Base-by-base conservation (phyloP, 805 yeast genomes). In the Starmerella kuoi region DNA sequence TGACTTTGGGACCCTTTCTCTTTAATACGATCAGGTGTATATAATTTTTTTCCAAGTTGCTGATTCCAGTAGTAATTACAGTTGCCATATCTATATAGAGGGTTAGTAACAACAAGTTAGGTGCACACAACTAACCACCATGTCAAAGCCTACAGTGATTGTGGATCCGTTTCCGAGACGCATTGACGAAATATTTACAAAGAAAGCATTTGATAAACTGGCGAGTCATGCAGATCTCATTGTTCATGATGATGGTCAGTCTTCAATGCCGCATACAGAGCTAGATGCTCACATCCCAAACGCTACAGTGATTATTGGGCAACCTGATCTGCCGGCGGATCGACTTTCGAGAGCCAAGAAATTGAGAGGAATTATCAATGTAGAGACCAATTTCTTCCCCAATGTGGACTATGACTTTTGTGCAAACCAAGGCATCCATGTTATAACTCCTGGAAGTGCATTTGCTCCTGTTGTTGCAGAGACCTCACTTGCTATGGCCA, bases 401-500 rank as follows among this genome's bases (percentile, higher is more conserved):
- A 39, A 39, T 17, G 38, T 39, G 5, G 42, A 39, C 27, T 39
- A 39, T 22, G 34, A 19, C 3, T 32, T 17, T 25, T 39, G 42
- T 20, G 21, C 35, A 8, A 15, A 15, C 9, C 23, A 32, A 20
- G 42, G 42, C 3, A 25, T 39, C n/a, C 42, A 39, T 25, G 42
- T 39, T 12, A 15, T 39, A 11, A 39, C 42, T 2, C 42, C 42
- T 7, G 42, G 42, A 17, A 39, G 42, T 24, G 42, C 42, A 5
- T 39, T 39, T 15, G 42, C 42, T 17, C 38, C 42, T 5, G 42
- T 39, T 3, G 42, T 39, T 6, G 42, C 42, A 26, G 42, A 39
- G 15, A 24, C 20, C n/a, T 23, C 42, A n/a, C 38, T 39, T 3
- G 42, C 37, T n/a, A 39, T 39, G 42, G 42, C 42, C 3, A 39